Evolutionary conservation across 148 eudicot species (phyloP).

Genomic region (Dianthus caryophyllus): DNA sequence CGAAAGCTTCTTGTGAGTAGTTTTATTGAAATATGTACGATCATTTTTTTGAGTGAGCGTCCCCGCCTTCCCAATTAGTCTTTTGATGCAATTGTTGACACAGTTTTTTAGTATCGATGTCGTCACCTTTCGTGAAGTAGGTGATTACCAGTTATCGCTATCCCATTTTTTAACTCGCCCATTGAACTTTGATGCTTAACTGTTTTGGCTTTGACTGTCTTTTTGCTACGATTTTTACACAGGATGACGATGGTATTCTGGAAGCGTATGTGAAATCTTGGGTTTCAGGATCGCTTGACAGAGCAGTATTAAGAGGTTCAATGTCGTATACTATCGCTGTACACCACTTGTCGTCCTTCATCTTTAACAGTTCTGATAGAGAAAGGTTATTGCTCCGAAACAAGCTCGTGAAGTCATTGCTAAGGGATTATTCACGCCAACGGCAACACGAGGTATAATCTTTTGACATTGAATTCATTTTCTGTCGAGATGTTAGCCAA

Average conservation of each 20-base stretch:
- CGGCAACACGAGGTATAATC: constrained; percentile 60
- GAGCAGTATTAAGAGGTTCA: constrained; percentile 54
- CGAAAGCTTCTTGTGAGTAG: too few relatives aligned
- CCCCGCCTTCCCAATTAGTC: too few relatives aligned
- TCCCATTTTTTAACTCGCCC: too few relatives aligned
- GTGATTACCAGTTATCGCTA: too few relatives aligned
- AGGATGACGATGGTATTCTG: constrained; percentile 67
- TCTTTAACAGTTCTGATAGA: constrained; percentile 36
- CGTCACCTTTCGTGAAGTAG: too few relatives aligned
- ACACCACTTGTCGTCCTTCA: constrained; percentile 76
- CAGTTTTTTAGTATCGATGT: too few relatives aligned
- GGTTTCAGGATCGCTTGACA: constrained; percentile 83
- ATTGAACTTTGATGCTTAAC: too few relatives aligned
- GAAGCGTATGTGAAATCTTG: constrained; percentile 88
- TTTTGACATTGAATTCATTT: not conserved
- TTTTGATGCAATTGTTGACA: too few relatives aligned
- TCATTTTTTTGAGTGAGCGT: too few relatives aligned
- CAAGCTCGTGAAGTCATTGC: constrained; percentile 60
- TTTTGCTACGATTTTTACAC: constrained; percentile 23
- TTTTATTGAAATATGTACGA: too few relatives aligned
- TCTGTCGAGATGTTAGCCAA: too few relatives aligned
- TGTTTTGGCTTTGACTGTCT: too few relatives aligned
- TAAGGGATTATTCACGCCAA: constrained; percentile 70
- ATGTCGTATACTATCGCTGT: constrained; percentile 53
- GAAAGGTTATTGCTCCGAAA: constrained; percentile 46